phyloP scores from a whole-genome alignment of 2,329 filamentous ascomycete genomes.

The Penicillium sp. region DNA sequence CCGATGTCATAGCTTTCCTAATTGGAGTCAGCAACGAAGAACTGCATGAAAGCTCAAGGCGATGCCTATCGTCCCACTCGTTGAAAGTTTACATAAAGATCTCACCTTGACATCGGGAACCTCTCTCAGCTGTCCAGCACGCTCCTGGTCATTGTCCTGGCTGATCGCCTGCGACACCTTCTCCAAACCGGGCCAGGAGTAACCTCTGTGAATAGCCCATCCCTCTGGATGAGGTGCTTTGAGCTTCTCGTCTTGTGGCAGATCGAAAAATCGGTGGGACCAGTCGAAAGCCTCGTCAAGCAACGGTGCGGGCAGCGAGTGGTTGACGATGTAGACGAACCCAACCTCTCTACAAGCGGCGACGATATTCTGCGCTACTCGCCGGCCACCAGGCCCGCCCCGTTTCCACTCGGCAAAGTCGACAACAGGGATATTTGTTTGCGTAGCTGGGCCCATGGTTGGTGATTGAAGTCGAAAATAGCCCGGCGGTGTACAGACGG shows the following conservation, averaged over 20 bases:
- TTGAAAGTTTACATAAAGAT: neutral
- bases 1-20: slow-evolving; percentile 56
- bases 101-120: slow-evolving; percentile 54
- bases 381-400: slow-evolving; percentile 27
- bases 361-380: slow-evolving; percentile 40
- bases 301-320: slow-evolving; percentile 41
- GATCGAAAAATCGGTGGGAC: slow-evolving; percentile 45
- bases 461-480: neutral
- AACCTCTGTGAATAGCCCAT: slow-evolving; percentile 53
- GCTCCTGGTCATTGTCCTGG: slow-evolving; percentile 42
- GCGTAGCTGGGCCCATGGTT: neutral
- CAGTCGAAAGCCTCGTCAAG: slow-evolving; percentile 47
- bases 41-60: neutral
- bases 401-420: slow-evolving; percentile 41
- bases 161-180: slow-evolving; percentile 51
- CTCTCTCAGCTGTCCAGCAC: slow-evolving; percentile 43
- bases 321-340: slow-evolving; percentile 51
- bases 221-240: slow-evolving; percentile 51
- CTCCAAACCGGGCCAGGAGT: slow-evolving; percentile 55
- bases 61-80: neutral
- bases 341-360: slow-evolving; percentile 46
- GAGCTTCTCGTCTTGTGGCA: slow-evolving; percentile 48
- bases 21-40: neutral
- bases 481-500: neutral
- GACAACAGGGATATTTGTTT: slow-evolving; percentile 36